Conservation (phyloP, 345 rosid genomes). For the Excoecaria cochinchinensis region DNA sequence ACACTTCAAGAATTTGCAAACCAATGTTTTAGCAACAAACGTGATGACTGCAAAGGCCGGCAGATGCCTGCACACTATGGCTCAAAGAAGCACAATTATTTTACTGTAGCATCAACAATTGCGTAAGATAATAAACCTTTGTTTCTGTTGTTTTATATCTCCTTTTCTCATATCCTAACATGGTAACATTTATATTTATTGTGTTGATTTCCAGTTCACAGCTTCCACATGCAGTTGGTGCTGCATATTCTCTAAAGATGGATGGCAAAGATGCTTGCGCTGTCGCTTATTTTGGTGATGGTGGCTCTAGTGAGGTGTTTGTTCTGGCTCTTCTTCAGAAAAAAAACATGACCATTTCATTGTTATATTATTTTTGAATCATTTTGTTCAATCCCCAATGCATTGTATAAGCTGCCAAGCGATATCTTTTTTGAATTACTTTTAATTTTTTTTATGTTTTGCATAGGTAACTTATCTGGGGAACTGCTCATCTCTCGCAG, state of each 20-base stretch:
- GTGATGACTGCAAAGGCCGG: conserved; percentile 56
- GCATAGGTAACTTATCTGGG: not conserved
- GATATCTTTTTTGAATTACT: not conserved
- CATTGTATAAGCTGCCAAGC: not conserved
- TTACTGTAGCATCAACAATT: conserved; percentile 55
- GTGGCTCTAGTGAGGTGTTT: conserved; percentile 76
- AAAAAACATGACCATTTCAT: not conserved
- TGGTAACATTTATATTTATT: not conserved
- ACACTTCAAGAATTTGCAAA: conserved; percentile 52
- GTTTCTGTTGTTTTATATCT: not conserved
- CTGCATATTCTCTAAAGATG: conserved; percentile 88
- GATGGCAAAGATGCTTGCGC: conserved; percentile 69
- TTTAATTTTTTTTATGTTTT: not conserved
- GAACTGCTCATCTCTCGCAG: not conserved
- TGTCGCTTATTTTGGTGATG: conserved; percentile 76
- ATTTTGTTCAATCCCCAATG: not conserved
- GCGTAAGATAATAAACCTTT: conserved; percentile 42
- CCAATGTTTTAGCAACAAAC: conserved; percentile 49
- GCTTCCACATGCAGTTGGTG: conserved; percentile 83
- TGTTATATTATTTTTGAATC: too few relatives aligned
- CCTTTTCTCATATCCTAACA: not conserved
- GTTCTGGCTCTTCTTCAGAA: not conserved
- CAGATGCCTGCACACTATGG: conserved; percentile 68
- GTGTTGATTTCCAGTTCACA: conserved; percentile 51
- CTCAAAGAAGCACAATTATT: conserved; percentile 49